These are phyloP conservation scores for Cryptosporidium baileyi DNA, from an alignment of 169 alveolate species.

Conservation along the genomic window DNA sequence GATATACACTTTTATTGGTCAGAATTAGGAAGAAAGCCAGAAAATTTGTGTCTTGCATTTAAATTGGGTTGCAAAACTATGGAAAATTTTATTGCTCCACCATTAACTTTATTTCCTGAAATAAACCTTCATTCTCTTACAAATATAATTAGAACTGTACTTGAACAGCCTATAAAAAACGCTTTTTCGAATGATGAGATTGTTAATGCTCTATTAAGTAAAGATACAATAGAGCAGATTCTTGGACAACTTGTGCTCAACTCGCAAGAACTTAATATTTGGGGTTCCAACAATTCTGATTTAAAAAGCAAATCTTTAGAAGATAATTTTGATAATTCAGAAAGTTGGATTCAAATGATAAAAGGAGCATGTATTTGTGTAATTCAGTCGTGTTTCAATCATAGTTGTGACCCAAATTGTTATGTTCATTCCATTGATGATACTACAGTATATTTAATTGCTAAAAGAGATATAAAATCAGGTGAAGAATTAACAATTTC, in stretches of 20 bases:
- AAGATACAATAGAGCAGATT: slow-evolving; percentile 52
- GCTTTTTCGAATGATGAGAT: slow-evolving; percentile 10
- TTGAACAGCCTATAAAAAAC: neutral
- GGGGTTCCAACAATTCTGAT: slow-evolving; percentile 48
- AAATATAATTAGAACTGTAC: slow-evolving; percentile 5
- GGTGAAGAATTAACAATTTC: slow-evolving; percentile 74
- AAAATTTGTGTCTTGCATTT: slow-evolving; percentile 5
- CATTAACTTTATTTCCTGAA: slow-evolving; percentile 68
- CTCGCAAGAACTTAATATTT: slow-evolving; percentile 70
- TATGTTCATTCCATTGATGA: slow-evolving; percentile 42
- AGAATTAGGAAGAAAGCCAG: slow-evolving; percentile 4
- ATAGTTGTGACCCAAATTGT: slow-evolving; percentile 76
- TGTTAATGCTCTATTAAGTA: slow-evolving; percentile 18
- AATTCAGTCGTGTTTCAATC: slow-evolving; percentile 75
- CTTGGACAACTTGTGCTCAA: slow-evolving; percentile 70
- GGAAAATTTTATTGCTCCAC: slow-evolving; percentile 73
- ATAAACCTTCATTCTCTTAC: slow-evolving; percentile 51
- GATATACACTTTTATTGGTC: slow-evolving; percentile 64
- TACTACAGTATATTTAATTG: slow-evolving; percentile 66
- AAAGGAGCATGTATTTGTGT: slow-evolving; percentile 73
- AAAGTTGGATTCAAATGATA: slow-evolving; percentile 18
- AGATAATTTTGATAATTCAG: neutral
- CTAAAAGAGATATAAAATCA: slow-evolving; percentile 70
- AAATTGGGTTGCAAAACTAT: slow-evolving; percentile 30
- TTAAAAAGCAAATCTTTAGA: neutral